phyloP scores from a whole-genome alignment of 148 eudicot genomes.

The Amaranthus cruentus region DNA sequence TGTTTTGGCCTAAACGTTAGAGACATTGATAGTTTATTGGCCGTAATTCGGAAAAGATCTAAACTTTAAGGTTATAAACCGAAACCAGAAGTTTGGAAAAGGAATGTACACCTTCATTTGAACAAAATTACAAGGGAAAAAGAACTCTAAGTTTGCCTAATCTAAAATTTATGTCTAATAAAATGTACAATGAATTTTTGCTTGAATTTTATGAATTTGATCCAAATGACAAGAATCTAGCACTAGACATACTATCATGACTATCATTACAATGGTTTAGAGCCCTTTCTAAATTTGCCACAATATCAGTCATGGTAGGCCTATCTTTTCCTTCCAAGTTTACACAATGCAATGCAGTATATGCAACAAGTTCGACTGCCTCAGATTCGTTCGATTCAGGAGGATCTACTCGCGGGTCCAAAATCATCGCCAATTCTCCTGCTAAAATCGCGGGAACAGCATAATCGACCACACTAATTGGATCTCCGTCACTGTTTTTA shows the following conservation, averaged over 20 bases:
- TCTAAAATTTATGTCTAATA: constrained; percentile 24
- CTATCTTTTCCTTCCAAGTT: constrained; percentile 84
- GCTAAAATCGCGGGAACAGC: constrained; percentile 63
- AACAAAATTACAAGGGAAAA: constrained; percentile 1
- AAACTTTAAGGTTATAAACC: too few species aligned
- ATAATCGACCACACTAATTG: constrained; percentile 67
- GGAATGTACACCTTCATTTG: constrained; percentile 1
- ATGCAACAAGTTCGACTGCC: constrained; percentile 86
- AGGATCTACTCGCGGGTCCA: constrained; percentile 72
- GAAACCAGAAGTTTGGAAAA: too few species aligned
- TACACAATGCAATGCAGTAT: constrained; percentile 88
- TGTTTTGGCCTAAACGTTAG: too few species aligned
- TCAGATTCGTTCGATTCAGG: constrained; percentile 60
- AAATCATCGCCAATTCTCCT: constrained; percentile 53
- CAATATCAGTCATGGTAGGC: constrained; percentile 82
- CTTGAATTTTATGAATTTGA: constrained; percentile 43
- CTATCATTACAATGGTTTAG: constrained; percentile 61
- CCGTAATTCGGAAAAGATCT: too few species aligned
- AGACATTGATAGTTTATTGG: too few species aligned
- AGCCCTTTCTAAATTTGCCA: constrained; percentile 82
- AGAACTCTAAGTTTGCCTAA: not conserved
- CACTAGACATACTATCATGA: constrained; percentile 79
- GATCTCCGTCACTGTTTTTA: constrained; percentile 36
- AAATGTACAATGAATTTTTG: constrained; percentile 4
- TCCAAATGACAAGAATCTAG: constrained; percentile 49